Evolutionary conservation across 176 grass and related monocot species (phyloP), one percentile per base, ranked within the genome.

Genomic region (Ensete glaucum): DNA sequence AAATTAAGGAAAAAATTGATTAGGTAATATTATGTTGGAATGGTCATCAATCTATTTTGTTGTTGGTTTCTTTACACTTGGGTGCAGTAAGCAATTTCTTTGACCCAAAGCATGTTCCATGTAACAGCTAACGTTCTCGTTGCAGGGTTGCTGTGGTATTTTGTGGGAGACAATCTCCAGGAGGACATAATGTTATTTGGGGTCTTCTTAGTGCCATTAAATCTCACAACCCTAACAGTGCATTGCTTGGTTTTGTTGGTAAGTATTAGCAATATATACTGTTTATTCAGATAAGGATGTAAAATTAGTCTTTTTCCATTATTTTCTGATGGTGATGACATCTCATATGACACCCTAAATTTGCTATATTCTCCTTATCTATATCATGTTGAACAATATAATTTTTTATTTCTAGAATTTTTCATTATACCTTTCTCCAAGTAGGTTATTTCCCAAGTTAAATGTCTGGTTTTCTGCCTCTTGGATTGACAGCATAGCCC

Each of bases 161-260:
- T 82, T 99, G 88, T 75, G 95, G 95, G 48, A 94, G 95, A 68
- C 95, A 99, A 64, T 99, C 95, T 23, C 95, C 95, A 25, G 95
- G 95, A 79, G 95, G 95, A 21, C 95, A 99, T 76, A 99, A 99
- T 86, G 88, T 99, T 13, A 73, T 99, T 72, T 99, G 95, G 95
- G 95, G 95, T 43, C 86, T 99, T 71, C 65, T 86, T 77, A 82
- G 91, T 16, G 91, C 95, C 76, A 91, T 99, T 76, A 99, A 94
- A 77, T 82, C 91, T 79, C 95, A 99, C 86, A 99, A 99, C 54
- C 56, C 14, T 3, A 91, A 86, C 53, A 94, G 95, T 79, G 87
- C 83, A 77, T 82, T 99, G 85, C 85, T 94, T 81, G 95, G 95
- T 51, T 99, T 99, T 85, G 80, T 94, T 11, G 95, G 95, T 94